Base-by-base conservation (phyloP, 768 basidiomycete species). In the Neoboletus brunneissimus region DNA sequence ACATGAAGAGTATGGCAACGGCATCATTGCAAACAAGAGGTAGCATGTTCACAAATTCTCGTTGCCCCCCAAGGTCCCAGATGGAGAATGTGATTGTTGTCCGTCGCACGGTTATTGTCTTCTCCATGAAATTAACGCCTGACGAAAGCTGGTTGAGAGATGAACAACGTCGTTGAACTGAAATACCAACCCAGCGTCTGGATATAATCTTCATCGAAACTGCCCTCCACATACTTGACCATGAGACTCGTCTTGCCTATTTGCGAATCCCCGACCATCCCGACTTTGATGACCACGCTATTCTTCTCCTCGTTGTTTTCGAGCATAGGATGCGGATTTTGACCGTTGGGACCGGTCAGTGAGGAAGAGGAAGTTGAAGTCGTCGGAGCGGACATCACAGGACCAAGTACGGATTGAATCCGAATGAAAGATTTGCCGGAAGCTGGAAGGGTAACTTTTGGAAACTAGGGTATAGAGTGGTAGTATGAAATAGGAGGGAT, bases 81-180 rank as follows among this genome's bases (percentile, higher is more conserved):
- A 98, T 97, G 61, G 95, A 98, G 78, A 99, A 98, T 3, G 96
- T 98, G 74, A 99, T 98, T 54, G 96, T 97, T 56, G 97, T 98
- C 73, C 95, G 88, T 64, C 97, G 87, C 64, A 99, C 96, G 54
- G 91, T 90, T 67, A 99, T 98, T 16, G 96, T 97, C 81, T 99
- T 99, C 80, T 99, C 96, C 97, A 98, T 98, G 75, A 98, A 98
- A 76, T 98, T 98, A 78, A 98, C 94, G 79, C 96, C 92, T 81
- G 61, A 16, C 1, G 16, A 13, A 34, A 48, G 46, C 7, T 18
- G 22, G 42, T 44, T 70, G 57, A 66, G 57, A 16, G 44, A 48
- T 13, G 51, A 46, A 45, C 5, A 53, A 12, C 1, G 1, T 29
- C 0, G 45, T 35, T 49, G 37, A 53, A 55, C 38, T 34, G 40